Evolutionary conservation across 2,329 filamentous ascomycete genomes (phyloP), one percentile per base, ranked within the genome.

Genomic region (Amauroascus niger): DNA sequence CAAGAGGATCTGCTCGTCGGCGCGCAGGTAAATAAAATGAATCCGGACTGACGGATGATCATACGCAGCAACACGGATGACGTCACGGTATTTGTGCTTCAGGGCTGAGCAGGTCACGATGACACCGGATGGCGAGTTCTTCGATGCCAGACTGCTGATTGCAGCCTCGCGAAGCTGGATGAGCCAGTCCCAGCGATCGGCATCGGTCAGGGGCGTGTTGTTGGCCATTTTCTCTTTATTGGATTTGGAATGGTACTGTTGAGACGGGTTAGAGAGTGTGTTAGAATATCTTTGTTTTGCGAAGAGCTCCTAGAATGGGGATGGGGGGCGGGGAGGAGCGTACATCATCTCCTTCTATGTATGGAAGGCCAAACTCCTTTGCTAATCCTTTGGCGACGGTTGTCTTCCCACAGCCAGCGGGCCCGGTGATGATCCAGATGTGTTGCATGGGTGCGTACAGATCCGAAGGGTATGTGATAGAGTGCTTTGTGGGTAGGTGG

Each of bases 171-270:
- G 86, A 13, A 93, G 78, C 11, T 77, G 76, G 45, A 85, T 87
- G 59, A 98, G 82, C 93, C 93, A 98, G 74, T 96, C 91, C 93
- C 93, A 97, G 59, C 93, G 86, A 72, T 98, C 93, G 56, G 83
- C 84, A 66, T 98, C 93, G 53, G 87, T 95, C 33, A 98, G 78
- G 1, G 93, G 89, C 54, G 82, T 83, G 61, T 88, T 88, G 61
- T 78, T 78, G 65, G 80, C 78, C 93, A 98, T 98, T 72, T 97
- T 98, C 52, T 90, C 84, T 62, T 90, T 83, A 72, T 91, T 96
- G 64, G 85, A 77, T 30, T 78, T 72, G 0, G 72, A 62, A 60
- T 76, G 74, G 60, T 71, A 75, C 74, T 76, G 58, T 43, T 28
- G 11, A 18, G 30, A 14, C 37, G 9, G 13, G 18, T 2, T 2